Percentiles rank a stretch among this genome's conserved stretches.
These are phyloP conservation scores for Lactarius deliciosus DNA, from an alignment of 768 basidiomycete species.

Conservation along the genomic window DNA sequence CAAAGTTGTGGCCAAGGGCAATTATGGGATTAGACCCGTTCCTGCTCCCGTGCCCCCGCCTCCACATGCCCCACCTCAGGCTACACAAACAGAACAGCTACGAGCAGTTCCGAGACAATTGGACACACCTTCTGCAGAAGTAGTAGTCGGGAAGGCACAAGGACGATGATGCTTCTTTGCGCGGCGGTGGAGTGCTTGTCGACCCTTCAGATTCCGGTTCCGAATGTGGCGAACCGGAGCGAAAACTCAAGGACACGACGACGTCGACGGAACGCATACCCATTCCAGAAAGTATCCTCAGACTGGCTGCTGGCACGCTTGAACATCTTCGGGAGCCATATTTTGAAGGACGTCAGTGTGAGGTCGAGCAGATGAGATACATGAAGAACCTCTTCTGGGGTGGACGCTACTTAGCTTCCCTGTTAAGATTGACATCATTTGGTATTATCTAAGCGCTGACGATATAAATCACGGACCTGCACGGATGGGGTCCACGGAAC, in stretches of 20 bases:
- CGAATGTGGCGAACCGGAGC: neutral
- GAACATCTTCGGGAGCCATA: neutral
- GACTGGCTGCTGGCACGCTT: neutral
- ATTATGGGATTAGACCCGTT: neutral
- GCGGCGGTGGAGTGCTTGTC: neutral
- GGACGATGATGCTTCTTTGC: neutral
- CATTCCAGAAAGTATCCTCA: neutral
- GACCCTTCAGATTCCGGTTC: neutral
- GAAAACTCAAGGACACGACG: slow-evolving; percentile 16
- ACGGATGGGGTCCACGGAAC: slow-evolving; percentile 66
- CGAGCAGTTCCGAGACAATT: neutral
- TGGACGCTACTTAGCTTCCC: neutral
- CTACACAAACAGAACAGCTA: neutral
- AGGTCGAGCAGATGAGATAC: neutral
- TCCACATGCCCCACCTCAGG: neutral
- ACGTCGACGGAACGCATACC: neutral
- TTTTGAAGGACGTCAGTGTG: neutral
- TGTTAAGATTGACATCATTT: neutral
- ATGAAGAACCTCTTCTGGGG: slow-evolving; percentile 8
- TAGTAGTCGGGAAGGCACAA: slow-evolving; percentile 18
- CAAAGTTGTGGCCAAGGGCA: neutral
- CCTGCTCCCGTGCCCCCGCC: neutral
- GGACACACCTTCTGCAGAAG: neutral
- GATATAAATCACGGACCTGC: slow-evolving; percentile 38
- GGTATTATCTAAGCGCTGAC: neutral